A percentile compares a stretch with the other conserved stretches of the same genome.
Evolutionary conservation across 345 rosid genomes (phyloP).

Genomic region (Rhizophora apiculata): DNA sequence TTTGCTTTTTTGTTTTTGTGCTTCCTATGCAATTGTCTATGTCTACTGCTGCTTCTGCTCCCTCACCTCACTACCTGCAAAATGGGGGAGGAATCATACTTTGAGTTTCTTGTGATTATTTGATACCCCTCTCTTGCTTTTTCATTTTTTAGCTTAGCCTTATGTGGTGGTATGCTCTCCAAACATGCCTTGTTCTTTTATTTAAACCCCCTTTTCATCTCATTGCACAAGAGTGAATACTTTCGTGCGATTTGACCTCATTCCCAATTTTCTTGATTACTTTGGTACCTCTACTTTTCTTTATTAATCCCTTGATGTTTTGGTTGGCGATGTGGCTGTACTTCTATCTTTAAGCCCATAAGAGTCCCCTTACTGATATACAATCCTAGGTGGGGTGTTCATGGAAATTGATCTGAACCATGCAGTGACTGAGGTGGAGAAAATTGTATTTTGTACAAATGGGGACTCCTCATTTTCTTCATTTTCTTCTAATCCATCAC

Average conservation of each 20-base stretch:
- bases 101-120: slow-evolving; percentile 74
- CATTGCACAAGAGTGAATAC: slow-evolving; percentile 17
- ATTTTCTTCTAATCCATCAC: slow-evolving; percentile 48
- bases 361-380: background rate
- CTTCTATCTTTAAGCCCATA: slow-evolving; percentile 3
- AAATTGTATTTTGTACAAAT: slow-evolving; percentile 42
- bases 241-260: slow-evolving; percentile 30
- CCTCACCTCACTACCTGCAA: slow-evolving; percentile 63
- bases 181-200: slow-evolving; percentile 31
- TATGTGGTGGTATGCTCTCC: slow-evolving; percentile 8
- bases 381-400: slow-evolving; percentile 29
- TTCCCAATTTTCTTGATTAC: slow-evolving; percentile 33
- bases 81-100: slow-evolving; percentile 69
- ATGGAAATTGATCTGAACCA: slow-evolving; percentile 96
- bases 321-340: slow-evolving; percentile 30
- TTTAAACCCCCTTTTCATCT: slow-evolving; percentile 13
- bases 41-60: slow-evolving; percentile 58
- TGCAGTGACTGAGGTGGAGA: slow-evolving; percentile 64
- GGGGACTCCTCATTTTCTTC: slow-evolving; percentile 54
- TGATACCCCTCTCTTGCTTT: slow-evolving; percentile 30
- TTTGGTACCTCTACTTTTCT: slow-evolving; percentile 6
- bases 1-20: slow-evolving; percentile 41
- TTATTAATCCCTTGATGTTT: slow-evolving; percentile 16
- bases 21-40: slow-evolving; percentile 55
- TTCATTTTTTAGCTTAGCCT: slow-evolving; percentile 7